Conservation (phyloP, 352 stramenopile genomes). For the Blastocystis sp. region DNA sequence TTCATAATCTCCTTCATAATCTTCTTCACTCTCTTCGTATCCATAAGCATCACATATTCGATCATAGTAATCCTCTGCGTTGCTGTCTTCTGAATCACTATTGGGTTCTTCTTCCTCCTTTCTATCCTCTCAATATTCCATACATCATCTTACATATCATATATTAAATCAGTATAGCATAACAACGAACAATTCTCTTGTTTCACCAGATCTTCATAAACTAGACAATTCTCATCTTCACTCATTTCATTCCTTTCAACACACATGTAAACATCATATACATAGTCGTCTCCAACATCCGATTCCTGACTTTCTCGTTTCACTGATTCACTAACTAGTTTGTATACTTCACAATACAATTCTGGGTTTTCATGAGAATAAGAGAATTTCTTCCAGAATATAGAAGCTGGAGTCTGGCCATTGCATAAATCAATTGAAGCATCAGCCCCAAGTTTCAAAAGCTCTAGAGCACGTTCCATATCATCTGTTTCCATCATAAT, state of each 20-base stretch:
- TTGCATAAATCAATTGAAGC: not conserved
- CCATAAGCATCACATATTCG: not conserved
- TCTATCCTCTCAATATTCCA: not conserved
- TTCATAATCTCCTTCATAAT: not conserved
- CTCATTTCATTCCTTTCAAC: not conserved
- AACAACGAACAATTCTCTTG: not conserved
- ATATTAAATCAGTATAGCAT: not conserved
- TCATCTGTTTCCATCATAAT: not conserved
- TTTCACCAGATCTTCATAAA: not conserved
- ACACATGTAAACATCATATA: not conserved
- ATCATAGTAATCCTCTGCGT: not conserved
- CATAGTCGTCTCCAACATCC: not conserved
- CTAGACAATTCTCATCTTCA: not conserved
- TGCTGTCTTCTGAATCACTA: not conserved
- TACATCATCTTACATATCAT: not conserved
- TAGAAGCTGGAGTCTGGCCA: not conserved
- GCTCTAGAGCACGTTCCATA: not conserved
- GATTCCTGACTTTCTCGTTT: not conserved
- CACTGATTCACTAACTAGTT: not conserved
- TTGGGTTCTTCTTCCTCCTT: not conserved
- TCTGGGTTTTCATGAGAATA: not conserved
- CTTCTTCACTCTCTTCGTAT: not conserved
- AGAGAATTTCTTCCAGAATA: not conserved
- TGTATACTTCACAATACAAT: not conserved
- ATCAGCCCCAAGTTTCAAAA: constrained; percentile 14